Conservation (phyloP, 345 rosid species). For the Sonneratia alba region DNA sequence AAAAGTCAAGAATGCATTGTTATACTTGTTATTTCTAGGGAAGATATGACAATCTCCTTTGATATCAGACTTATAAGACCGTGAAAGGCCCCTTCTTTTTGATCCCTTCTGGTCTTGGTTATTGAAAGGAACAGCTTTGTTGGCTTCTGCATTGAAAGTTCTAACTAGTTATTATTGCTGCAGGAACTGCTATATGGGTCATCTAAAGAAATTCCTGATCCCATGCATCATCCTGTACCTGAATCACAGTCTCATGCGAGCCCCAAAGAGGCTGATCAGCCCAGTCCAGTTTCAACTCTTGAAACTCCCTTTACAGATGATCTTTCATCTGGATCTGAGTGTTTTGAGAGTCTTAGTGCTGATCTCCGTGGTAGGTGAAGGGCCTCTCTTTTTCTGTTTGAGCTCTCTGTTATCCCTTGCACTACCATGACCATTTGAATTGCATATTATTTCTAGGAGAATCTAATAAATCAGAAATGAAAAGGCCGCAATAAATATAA, state of each 20-base stretch:
- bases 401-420: not conserved
- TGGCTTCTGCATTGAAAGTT: not conserved
- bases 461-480: not conserved
- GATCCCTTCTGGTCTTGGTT: not conserved
- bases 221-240: slow-evolving; percentile 27
- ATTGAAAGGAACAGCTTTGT: not conserved
- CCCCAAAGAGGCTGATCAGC: slow-evolving; percentile 79
- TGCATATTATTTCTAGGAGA: not conserved
- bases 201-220: slow-evolving; percentile 23
- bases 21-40: not conserved
- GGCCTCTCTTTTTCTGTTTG: not conserved
- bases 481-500: not conserved
- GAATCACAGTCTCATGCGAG: slow-evolving; percentile 40
- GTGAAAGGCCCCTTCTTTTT: not conserved
- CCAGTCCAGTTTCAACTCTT: slow-evolving; percentile 87
- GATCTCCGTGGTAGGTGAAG: slow-evolving; percentile 74
- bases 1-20: not conserved
- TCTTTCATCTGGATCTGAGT: slow-evolving; percentile 69
- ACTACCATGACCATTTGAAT: not conserved
- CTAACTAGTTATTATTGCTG: slow-evolving; percentile 1
- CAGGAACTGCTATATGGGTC: slow-evolving; percentile 43
- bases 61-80: not conserved
- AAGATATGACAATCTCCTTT: not conserved
- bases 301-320: slow-evolving; percentile 76
- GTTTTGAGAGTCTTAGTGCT: slow-evolving; percentile 84